A percentile compares a stretch with the other conserved stretches of the same genome.
phyloP scores from a whole-genome alignment of 23 red algal genomes.

The Gracilaria vermiculophylla region DNA sequence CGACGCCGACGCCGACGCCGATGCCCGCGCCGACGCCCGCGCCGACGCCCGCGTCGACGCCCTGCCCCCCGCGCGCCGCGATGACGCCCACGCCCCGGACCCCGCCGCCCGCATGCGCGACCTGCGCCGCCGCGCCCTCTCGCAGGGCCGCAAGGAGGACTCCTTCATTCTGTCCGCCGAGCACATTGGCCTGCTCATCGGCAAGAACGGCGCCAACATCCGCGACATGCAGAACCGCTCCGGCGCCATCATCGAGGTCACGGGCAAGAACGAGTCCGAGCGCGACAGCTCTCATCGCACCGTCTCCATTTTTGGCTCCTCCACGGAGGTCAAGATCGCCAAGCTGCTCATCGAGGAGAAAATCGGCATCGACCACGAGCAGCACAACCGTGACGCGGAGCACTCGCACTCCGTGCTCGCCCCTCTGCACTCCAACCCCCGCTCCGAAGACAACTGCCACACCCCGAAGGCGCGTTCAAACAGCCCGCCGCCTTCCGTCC shows the following conservation, averaged over 20 bases:
- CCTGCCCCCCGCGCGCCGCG: background rate
- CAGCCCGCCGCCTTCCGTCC: background rate
- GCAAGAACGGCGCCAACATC: conserved; percentile 75
- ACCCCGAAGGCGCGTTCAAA: background rate
- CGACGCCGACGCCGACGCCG: too few relatives aligned
- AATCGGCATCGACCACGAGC: conserved; percentile 1
- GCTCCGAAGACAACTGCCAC: background rate
- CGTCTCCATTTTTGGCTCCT: conserved; percentile 23
- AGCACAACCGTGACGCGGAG: background rate
- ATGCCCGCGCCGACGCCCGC: background rate
- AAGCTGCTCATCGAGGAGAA: conserved; percentile 38
- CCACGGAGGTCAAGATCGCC: conserved; percentile 32
- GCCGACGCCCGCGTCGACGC: background rate
- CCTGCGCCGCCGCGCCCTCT: background rate
- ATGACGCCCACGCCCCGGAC: background rate
- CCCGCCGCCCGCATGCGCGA: background rate
- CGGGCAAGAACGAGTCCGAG: conserved; percentile 68
- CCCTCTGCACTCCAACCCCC: background rate
- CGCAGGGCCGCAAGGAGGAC: conserved; percentile 20
- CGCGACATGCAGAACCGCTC: conserved; percentile 76
- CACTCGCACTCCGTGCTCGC: background rate
- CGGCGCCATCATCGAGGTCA: conserved; percentile 70
- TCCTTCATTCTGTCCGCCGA: conserved; percentile 64
- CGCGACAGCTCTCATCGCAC: conserved; percentile 25
- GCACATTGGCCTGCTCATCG: conserved; percentile 80